Evolutionary conservation across 257 asterid species (phyloP).

Genomic region (Marsdenia floribunda): DNA sequence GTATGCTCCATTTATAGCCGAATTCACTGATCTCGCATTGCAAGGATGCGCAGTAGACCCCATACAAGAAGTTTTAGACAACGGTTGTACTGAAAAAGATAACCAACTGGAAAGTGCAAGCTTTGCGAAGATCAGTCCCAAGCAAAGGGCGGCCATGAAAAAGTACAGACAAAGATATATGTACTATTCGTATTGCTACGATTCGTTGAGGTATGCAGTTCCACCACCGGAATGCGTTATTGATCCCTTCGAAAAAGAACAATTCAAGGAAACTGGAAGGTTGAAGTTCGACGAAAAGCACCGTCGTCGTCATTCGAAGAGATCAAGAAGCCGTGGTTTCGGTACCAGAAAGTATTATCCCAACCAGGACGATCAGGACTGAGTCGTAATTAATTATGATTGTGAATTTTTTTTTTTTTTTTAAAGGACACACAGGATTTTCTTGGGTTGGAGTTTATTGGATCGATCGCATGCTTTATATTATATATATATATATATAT

Average conservation of each 20-base stretch:
- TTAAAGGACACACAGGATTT: neutral
- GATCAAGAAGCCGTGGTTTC: slow-evolving; percentile 30
- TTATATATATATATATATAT: neutral
- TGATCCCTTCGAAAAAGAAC: slow-evolving; percentile 40
- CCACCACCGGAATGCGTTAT: slow-evolving; percentile 69
- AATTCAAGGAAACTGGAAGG: slow-evolving; percentile 64
- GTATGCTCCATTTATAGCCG: slow-evolving; percentile 80
- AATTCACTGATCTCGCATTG: slow-evolving; percentile 70
- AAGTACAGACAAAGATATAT: slow-evolving; percentile 50
- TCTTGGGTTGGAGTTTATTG: slow-evolving; percentile 13
- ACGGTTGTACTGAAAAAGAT: slow-evolving; percentile 25
- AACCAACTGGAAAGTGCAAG: slow-evolving; percentile 32
- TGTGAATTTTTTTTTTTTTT: neutral
- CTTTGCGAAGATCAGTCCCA: slow-evolving; percentile 36
- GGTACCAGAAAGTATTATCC: slow-evolving; percentile 26
- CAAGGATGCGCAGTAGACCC: slow-evolving; percentile 71
- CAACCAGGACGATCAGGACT: slow-evolving; percentile 35
- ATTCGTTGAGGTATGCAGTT: slow-evolving; percentile 45
- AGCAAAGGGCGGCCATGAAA: slow-evolving; percentile 56
- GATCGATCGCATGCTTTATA: too few species aligned
- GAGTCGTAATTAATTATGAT: slow-evolving; percentile 3
- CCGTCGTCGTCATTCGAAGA: slow-evolving; percentile 38
- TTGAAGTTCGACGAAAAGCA: slow-evolving; percentile 42
- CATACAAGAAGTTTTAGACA: slow-evolving; percentile 47
- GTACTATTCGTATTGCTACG: slow-evolving; percentile 87